Percentiles rank a stretch among this genome's conserved stretches.
phyloP scores from a whole-genome alignment of 129 eudicot species.

The Lonicera japonica region DNA sequence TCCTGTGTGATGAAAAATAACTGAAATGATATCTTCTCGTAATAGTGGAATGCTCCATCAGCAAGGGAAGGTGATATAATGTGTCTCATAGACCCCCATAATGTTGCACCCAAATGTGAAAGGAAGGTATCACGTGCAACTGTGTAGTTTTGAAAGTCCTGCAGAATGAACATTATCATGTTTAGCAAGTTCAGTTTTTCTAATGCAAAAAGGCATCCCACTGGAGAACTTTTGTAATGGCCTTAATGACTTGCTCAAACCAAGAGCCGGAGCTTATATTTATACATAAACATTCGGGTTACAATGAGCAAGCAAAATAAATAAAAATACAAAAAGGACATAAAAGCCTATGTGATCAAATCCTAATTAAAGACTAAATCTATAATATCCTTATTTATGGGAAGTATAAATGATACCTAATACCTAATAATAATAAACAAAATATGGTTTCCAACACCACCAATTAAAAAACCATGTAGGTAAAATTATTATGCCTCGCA shows the following conservation, averaged over 20 bases:
- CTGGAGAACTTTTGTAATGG: too few relatives aligned
- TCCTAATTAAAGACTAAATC: too few relatives aligned
- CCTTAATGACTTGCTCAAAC: too few relatives aligned
- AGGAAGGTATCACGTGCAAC: constrained; percentile 97
- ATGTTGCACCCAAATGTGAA: constrained; percentile 87
- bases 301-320: too few relatives aligned
- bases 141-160: constrained; percentile 78
- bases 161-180: constrained; percentile 15
- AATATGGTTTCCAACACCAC: too few relatives aligned
- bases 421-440: too few relatives aligned
- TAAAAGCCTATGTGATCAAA: too few relatives aligned
- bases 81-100: constrained; percentile 97
- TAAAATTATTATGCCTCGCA: not conserved
- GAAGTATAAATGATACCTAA: too few relatives aligned
- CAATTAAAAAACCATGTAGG: not conserved
- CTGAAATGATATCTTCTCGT: constrained; percentile 89
- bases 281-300: too few relatives aligned
- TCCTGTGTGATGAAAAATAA: constrained; percentile 89
- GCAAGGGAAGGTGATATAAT: constrained; percentile 91
- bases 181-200: not conserved
- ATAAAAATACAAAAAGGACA: too few relatives aligned
- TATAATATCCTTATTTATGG: too few relatives aligned
- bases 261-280: too few relatives aligned
- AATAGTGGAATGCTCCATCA: constrained; percentile 90
- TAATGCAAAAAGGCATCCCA: not conserved